These are phyloP conservation scores for Naumovozyma baii DNA, from an alignment of 805 yeast species.

Conservation along the genomic window DNA sequence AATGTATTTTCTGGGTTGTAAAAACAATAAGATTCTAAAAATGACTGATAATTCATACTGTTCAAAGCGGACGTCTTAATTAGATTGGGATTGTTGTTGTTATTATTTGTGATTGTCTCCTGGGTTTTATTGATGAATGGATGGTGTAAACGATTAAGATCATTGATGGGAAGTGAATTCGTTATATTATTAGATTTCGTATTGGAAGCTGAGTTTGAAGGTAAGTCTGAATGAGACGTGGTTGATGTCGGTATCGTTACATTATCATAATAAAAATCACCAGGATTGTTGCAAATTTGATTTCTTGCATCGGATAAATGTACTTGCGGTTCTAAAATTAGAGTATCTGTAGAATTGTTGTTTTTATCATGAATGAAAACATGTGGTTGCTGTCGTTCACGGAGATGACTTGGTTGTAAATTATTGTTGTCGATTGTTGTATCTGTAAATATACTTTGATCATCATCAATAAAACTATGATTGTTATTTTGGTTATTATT, in stretches of 20 bases:
- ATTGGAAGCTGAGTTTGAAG: neutral
- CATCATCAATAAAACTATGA: conserved; percentile 1
- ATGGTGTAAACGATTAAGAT: neutral
- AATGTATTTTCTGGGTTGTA: conserved; percentile 9
- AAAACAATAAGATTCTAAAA: conserved; percentile 23
- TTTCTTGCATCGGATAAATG: neutral
- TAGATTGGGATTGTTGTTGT: neutral
- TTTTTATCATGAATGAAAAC: neutral
- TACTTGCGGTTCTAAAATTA: conserved; percentile 4
- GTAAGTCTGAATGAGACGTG: neutral
- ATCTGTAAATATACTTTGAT: conserved; percentile 14
- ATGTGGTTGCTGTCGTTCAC: neutral
- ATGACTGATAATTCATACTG: conserved; percentile 20
- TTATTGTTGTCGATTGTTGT: conserved; percentile 9
- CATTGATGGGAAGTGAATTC: neutral
- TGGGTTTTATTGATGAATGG: neutral
- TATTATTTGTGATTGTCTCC: neutral
- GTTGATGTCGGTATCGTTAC: neutral
- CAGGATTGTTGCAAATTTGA: too few relatives aligned
- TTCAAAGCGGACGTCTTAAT: conserved; percentile 3
- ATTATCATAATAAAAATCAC: neutral
- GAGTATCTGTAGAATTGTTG: conserved; percentile 12
- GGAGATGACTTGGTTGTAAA: neutral
- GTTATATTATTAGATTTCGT: neutral
- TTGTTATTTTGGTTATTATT: neutral